Conservation (phyloP, 2,329 filamentous ascomycete species). For the Chaetomium sp. region DNA sequence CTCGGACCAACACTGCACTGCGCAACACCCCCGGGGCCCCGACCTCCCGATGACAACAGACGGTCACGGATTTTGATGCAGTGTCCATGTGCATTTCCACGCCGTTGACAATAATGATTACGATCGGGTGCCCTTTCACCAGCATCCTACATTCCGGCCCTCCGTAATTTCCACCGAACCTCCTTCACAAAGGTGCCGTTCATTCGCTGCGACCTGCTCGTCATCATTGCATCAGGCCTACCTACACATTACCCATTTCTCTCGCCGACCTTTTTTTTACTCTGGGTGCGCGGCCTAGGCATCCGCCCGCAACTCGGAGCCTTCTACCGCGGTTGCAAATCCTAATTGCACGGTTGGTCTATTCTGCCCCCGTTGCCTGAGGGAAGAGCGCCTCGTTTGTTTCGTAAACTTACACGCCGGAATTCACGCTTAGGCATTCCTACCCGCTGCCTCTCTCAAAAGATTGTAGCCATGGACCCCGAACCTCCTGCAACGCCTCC, state of each 20-base stretch:
- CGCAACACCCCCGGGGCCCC: constrained; percentile 1
- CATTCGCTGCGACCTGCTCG: background rate
- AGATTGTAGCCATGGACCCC: constrained; percentile 19
- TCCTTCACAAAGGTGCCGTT: background rate
- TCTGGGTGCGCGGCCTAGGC: constrained; percentile 1
- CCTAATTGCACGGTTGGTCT: constrained; percentile 7
- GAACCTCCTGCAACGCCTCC: constrained; percentile 10
- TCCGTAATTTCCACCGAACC: background rate
- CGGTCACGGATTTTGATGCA: background rate
- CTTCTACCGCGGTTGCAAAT: background rate
- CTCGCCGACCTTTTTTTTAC: too few species aligned
- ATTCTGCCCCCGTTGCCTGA: background rate
- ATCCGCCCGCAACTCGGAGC: background rate
- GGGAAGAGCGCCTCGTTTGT: background rate
- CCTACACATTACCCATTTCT: too few species aligned
- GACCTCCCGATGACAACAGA: constrained; percentile 4
- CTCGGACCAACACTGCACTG: constrained; percentile 14
- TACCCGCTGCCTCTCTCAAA: background rate
- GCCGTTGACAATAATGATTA: constrained; percentile 10
- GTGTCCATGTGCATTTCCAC: background rate
- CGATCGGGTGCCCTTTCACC: background rate
- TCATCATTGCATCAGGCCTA: too few species aligned
- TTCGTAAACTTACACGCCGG: constrained; percentile 7
- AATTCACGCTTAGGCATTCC: background rate
- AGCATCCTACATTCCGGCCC: background rate